These are phyloP conservation scores for Physcomitrium patens DNA, from an alignment of 225 moss, liverwort and hornwort genomes.

Conservation along the genomic window DNA sequence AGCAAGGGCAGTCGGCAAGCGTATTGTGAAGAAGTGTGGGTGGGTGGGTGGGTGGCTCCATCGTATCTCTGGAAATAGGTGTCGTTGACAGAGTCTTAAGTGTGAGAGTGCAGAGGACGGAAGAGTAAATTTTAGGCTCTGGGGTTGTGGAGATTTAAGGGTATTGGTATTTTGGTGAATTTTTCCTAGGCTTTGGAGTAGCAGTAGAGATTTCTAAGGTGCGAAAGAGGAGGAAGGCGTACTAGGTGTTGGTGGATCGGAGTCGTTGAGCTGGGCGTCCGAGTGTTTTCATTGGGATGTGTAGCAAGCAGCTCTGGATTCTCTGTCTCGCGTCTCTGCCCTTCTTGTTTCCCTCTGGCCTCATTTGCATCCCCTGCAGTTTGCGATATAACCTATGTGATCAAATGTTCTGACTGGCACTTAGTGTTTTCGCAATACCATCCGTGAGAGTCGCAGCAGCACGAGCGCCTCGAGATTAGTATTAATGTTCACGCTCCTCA, in stretches of 20 bases:
- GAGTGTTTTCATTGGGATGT: neutral
- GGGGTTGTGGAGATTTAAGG: neutral
- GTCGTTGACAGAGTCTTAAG: neutral
- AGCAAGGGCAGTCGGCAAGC: neutral
- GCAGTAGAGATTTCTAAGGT: neutral
- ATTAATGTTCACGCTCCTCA: neutral
- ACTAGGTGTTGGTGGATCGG: neutral
- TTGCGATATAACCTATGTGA: neutral
- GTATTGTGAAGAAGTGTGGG: neutral
- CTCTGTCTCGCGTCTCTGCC: neutral
- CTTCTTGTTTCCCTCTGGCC: neutral
- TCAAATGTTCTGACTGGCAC: neutral
- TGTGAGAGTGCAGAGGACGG: neutral
- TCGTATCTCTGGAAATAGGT: neutral
- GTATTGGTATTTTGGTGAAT: neutral
- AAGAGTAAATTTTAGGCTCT: neutral
- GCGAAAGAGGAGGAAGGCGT: neutral
- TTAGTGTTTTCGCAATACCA: neutral
- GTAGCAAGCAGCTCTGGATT: neutral
- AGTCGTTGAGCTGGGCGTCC: neutral
- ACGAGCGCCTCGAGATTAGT: neutral
- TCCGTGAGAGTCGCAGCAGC: neutral
- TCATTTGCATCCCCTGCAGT: neutral
- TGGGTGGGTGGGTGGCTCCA: neutral
- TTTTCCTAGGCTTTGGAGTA: neutral